Evolutionary conservation across 768 basidiomycete genomes (phyloP).

Genomic region (Ramaria sp.): DNA sequence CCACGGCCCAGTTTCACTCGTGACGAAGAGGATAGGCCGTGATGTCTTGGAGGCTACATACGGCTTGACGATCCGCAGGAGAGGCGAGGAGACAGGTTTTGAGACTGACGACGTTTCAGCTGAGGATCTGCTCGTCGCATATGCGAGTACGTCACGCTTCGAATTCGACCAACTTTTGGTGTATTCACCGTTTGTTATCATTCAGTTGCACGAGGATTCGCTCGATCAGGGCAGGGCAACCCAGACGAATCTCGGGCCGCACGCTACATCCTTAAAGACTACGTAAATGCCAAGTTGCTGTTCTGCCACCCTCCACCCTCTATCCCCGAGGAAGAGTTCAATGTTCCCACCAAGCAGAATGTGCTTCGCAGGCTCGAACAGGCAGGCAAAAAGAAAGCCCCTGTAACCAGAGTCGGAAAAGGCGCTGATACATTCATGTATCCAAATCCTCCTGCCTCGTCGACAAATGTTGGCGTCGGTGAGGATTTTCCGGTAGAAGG

Average conservation of each 20-base stretch:
- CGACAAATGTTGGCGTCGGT: slow-evolving; percentile 18
- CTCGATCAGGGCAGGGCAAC: slow-evolving; percentile 89
- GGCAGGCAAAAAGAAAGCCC: slow-evolving; percentile 79
- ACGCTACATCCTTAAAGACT: slow-evolving; percentile 90
- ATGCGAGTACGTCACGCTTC: slow-evolving; percentile 66
- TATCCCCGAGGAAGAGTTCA: slow-evolving; percentile 57
- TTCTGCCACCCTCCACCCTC: slow-evolving; percentile 87
- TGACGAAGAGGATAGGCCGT: slow-evolving; percentile 70
- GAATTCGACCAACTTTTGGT: slow-evolving; percentile 6
- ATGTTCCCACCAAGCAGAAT: slow-evolving; percentile 52
- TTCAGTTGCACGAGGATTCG: slow-evolving; percentile 85
- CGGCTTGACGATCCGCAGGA: slow-evolving; percentile 64
- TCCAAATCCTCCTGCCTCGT: slow-evolving; percentile 8
- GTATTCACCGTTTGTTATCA: slow-evolving; percentile 8
- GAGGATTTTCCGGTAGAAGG: slow-evolving; percentile 22
- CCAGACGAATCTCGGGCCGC: slow-evolving; percentile 94
- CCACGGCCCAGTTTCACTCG: slow-evolving; percentile 70
- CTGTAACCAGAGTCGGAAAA: slow-evolving; percentile 76
- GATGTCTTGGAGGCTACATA: slow-evolving; percentile 84
- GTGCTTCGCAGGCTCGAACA: slow-evolving; percentile 41
- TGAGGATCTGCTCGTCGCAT: slow-evolving; percentile 74
- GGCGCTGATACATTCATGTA: slow-evolving; percentile 74
- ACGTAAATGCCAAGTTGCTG: slow-evolving; percentile 87
- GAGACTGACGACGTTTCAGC: slow-evolving; percentile 55
- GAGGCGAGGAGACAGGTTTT: slow-evolving; percentile 70